Evolutionary conservation across 164 flowering plant genomes (phyloP).

Genomic region (Vitis vinifera): ASM3070453v1 NC_081816.1:6057001-6057500

Average conservation of each 20-base stretch:
- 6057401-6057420: constrained; percentile 12
- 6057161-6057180: background rate
- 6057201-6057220: no score
- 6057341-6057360: constrained; percentile 7
- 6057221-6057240: background rate
- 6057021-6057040: constrained; percentile 6
- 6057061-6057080: background rate
- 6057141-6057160: constrained; percentile 5
- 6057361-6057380: background rate
- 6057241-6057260: background rate
- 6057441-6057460: background rate
- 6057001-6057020: background rate
- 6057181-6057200: background rate
- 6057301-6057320: background rate
- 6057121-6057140: constrained; percentile 12
- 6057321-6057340: background rate
- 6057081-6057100: constrained; percentile 1
- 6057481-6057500: no score
- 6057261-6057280: background rate
- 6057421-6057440: background rate
- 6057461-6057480: background rate
- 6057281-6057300: background rate
- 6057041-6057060: constrained; percentile 1
- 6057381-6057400: background rate
- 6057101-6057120: constrained; percentile 7